Conservation (phyloP, 2,329 filamentous ascomycete species). For the Ophiostoma sp. region DNA sequence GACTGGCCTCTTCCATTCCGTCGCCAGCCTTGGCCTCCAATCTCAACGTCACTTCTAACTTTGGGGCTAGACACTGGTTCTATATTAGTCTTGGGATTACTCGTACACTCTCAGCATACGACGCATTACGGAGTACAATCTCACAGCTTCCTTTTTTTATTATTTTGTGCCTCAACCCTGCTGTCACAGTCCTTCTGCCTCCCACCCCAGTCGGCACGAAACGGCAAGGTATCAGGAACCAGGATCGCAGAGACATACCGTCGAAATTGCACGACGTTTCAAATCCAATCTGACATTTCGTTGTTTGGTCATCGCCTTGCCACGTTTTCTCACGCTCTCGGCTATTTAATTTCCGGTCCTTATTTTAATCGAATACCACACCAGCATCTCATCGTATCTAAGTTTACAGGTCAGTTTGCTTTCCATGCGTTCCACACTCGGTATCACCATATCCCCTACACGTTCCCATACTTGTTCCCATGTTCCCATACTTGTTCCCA, state of each 20-base stretch:
- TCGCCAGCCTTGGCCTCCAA: background rate
- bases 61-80: background rate
- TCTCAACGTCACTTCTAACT: background rate
- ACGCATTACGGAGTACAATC: no score
- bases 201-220: slow-evolving; percentile 23
- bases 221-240: slow-evolving; percentile 26
- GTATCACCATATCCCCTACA: no score
- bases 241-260: slow-evolving; percentile 24
- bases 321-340: background rate
- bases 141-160: no score
- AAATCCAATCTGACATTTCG: background rate
- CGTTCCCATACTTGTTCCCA: no score
- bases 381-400: background rate
- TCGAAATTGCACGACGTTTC: background rate
- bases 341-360: background rate
- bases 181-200: background rate
- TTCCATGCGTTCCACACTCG: background rate
- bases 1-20: background rate
- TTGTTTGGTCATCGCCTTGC: background rate
- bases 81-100: background rate
- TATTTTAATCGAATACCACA: background rate
- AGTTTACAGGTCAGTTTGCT: slow-evolving; percentile 2
- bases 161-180: no score
- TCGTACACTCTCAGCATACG: background rate
- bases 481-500: no score